Evolutionary conservation across 179 eudicot genomes (phyloP), one percentile per base, ranked within the genome.

Genomic region (Corrigiola litoralis): DNA sequence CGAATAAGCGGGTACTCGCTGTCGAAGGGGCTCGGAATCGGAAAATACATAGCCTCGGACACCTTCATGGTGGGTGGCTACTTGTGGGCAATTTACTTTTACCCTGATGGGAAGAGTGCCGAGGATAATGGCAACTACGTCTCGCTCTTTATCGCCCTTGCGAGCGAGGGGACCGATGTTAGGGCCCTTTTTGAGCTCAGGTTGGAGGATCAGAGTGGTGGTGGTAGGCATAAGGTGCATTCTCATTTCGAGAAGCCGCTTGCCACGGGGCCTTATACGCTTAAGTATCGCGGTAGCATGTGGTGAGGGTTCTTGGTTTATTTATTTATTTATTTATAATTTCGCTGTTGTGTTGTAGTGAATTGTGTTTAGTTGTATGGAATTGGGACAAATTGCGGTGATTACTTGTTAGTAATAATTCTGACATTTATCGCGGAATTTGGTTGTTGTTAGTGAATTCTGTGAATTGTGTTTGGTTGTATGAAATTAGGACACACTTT

Each of bases 141-240:
- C 0, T 89, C 96, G 29, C 38, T 89, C 63, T 89, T 89, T 44
- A 87, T 89, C 16, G 90, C 94, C 1, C 69, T 89, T 27, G 92
- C 88, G 1, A 82, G 89, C 13, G 92, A 86, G 20, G 96, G 85
- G 4, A 76, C 81, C 0, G 88, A 86, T 70, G 94, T 87, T 50
- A 70, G 92, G 70, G 89, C 89, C 13, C 58, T 87, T 40, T 87
- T 87, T 41, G 94, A 87, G 75, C 41, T 89, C 40, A 77, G 82
- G 47, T 75, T 89, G 40, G 32, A 81, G 59, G 96, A 86, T 72
- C 96, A 89, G 71, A 89, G 90, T 67, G 96, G 90, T 37, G 77
- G 72, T 12, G 86, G 37, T 75, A 81, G 75, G 42, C 86, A 89
- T 70, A 89, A 89, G 72, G 82, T 89, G 29, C 88, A 89, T 76